phyloP scores from a whole-genome alignment of 495 filamentous ascomycete genomes.

The Penicillium silybi region DNA sequence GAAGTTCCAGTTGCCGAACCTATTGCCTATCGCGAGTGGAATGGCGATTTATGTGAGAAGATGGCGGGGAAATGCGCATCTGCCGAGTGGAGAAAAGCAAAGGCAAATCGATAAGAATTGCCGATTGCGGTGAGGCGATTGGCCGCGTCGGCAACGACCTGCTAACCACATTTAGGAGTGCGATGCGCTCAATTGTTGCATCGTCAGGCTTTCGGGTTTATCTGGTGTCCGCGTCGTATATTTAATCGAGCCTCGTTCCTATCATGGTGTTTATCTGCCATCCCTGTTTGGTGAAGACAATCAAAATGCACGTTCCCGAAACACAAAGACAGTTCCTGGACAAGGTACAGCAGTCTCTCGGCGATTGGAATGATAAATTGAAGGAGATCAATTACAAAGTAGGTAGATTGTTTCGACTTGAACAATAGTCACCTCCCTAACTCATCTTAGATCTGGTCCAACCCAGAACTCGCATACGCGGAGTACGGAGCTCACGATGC shows the following conservation, averaged over 20 bases:
- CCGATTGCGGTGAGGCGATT: constrained; percentile 20
- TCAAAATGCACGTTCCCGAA: constrained; percentile 25
- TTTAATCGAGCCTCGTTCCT: not conserved
- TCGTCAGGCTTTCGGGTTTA: not conserved
- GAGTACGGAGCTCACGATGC: constrained; percentile 50
- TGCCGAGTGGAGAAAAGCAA: constrained; percentile 10
- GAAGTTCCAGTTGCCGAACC: not conserved
- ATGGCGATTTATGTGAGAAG: not conserved
- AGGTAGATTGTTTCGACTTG: not conserved
- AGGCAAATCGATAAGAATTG: constrained; percentile 5
- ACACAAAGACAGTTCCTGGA: constrained; percentile 25
- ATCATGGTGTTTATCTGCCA: not conserved
- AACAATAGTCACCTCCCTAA: no score
- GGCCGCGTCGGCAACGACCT: constrained; percentile 25
- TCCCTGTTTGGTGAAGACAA: not conserved
- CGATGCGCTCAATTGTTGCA: not conserved
- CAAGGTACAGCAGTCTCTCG: constrained; percentile 27
- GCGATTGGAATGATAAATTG: constrained; percentile 30
- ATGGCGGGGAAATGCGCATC: constrained; percentile 12
- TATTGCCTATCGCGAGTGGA: not conserved
- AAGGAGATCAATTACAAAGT: constrained; percentile 46
- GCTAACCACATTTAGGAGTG: constrained; percentile 7
- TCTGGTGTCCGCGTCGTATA: not conserved
- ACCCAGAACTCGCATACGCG: constrained; percentile 52
- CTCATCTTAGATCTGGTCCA: constrained; percentile 40